Conservation (phyloP, 805 yeast genomes). For the Ogataea henricii region DNA sequence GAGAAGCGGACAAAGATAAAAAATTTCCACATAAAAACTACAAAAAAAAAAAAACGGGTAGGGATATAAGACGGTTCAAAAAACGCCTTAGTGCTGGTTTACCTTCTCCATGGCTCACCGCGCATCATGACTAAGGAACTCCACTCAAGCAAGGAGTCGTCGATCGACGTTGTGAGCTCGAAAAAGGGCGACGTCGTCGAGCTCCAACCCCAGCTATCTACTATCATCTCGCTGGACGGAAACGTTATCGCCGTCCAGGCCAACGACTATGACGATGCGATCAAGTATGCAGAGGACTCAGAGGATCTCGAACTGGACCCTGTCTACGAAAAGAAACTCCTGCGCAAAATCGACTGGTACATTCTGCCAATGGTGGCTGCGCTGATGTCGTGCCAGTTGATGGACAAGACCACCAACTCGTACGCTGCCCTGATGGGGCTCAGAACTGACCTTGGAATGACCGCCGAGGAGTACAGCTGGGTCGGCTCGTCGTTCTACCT, state of each 20-base stretch:
- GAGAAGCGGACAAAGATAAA: not conserved
- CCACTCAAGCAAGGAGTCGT: not conserved
- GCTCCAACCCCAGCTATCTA: constrained; percentile 1
- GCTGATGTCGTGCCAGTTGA: constrained; percentile 24
- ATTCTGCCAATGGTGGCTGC: constrained; percentile 25
- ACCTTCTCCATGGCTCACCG: not conserved
- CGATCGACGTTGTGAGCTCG: not conserved
- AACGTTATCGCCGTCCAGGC: constrained; percentile 3
- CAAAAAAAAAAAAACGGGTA: not conserved
- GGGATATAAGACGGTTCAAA: not conserved
- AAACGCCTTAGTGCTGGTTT: too few species aligned
- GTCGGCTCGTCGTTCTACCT: constrained; percentile 52
- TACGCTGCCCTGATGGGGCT: constrained; percentile 47
- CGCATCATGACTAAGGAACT: not conserved
- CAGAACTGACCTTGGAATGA: constrained; percentile 48
- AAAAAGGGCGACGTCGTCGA: not conserved
- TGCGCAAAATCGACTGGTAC: constrained; percentile 22
- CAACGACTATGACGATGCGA: constrained; percentile 36
- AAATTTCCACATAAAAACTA: not conserved
- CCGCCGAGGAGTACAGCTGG: constrained; percentile 48
- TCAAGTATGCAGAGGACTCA: constrained; percentile 32
- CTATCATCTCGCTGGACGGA: constrained; percentile 2
- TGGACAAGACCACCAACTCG: constrained; percentile 26
- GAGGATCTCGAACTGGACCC: constrained; percentile 18
- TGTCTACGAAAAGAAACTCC: constrained; percentile 19